phyloP scores from a whole-genome alignment of 345 rosid genomes.

The Moricandia arvensis region DNA sequence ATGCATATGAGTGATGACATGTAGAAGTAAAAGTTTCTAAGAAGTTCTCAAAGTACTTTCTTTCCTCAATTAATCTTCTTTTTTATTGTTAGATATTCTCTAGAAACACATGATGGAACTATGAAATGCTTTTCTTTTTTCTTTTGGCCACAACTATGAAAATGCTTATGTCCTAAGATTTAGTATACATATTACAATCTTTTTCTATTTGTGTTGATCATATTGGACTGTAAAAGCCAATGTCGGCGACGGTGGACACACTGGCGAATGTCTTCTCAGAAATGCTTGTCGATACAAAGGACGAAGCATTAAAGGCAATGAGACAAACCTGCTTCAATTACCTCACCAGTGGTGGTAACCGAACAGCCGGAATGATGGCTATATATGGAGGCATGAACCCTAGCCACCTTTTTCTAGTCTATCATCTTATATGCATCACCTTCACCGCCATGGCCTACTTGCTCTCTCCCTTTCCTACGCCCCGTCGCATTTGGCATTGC shows the following conservation, averaged over 20 bases:
- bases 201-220: neutral
- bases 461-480: slow-evolving; percentile 40
- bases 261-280: slow-evolving; percentile 29
- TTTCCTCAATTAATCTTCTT: too few species aligned
- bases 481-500: slow-evolving; percentile 38
- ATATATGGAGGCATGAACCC: slow-evolving; percentile 40
- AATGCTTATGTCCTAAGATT: too few species aligned
- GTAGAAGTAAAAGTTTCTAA: too few species aligned
- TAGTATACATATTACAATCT: neutral
- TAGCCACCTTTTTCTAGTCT: slow-evolving; percentile 19
- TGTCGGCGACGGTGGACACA: slow-evolving; percentile 43
- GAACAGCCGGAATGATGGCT: slow-evolving; percentile 32
- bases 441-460: slow-evolving; percentile 31
- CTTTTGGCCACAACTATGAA: too few species aligned
- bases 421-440: slow-evolving; percentile 38
- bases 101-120: too few species aligned
- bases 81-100: too few species aligned
- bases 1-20: too few species aligned
- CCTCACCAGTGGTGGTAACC: slow-evolving; percentile 24
- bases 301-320: slow-evolving; percentile 39
- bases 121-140: too few species aligned
- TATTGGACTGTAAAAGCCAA: slow-evolving; percentile 27
- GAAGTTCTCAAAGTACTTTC: too few species aligned
- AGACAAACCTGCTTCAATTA: slow-evolving; percentile 38
- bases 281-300: slow-evolving; percentile 28